Percentiles rank a stretch among this genome's conserved stretches.
Evolutionary conservation across 768 basidiomycete species (phyloP).

Genomic region (Amanita inopinata): DNA sequence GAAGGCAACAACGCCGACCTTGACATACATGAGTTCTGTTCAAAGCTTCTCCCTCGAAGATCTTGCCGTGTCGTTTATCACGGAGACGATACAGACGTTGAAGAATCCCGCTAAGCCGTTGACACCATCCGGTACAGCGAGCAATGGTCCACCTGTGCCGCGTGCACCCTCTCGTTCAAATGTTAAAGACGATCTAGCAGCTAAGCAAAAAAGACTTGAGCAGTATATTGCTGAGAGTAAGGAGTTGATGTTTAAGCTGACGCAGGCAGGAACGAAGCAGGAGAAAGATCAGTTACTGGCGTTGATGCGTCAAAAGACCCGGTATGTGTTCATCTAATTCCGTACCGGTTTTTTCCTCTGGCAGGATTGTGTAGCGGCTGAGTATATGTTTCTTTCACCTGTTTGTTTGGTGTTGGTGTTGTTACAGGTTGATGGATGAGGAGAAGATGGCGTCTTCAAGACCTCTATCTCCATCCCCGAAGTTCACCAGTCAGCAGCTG

Average conservation of each 20-base stretch:
- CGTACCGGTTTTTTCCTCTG: conserved; percentile 8
- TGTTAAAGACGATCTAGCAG: conserved; percentile 28
- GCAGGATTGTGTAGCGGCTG: conserved; percentile 9
- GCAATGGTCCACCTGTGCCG: no score
- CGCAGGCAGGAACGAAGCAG: conserved; percentile 35
- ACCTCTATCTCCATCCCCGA: conserved; percentile 1
- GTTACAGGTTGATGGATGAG: conserved; percentile 28
- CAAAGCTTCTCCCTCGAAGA: conserved; percentile 34
- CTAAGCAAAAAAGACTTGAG: conserved; percentile 38
- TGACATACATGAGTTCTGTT: conserved; percentile 11
- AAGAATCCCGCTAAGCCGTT: conserved; percentile 19
- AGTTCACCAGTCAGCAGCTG: conserved; percentile 4
- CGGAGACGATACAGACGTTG: conserved; percentile 41
- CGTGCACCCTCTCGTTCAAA: no score
- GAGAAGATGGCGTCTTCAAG: conserved; percentile 7
- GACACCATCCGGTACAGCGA: conserved; percentile 4
- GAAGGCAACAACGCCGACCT: neutral
- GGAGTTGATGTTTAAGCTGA: conserved; percentile 35
- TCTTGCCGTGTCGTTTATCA: conserved; percentile 48
- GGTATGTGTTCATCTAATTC: conserved; percentile 34
- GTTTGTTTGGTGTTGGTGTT: conserved; percentile 10
- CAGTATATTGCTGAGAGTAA: conserved; percentile 46
- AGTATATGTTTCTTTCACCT: conserved; percentile 11
- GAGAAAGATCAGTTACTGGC: conserved; percentile 39
- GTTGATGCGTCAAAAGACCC: conserved; percentile 38